Evolutionary conservation across 2,329 filamentous ascomycete species (phyloP).

Genomic region (Thermomyces lanuginosus): DNA sequence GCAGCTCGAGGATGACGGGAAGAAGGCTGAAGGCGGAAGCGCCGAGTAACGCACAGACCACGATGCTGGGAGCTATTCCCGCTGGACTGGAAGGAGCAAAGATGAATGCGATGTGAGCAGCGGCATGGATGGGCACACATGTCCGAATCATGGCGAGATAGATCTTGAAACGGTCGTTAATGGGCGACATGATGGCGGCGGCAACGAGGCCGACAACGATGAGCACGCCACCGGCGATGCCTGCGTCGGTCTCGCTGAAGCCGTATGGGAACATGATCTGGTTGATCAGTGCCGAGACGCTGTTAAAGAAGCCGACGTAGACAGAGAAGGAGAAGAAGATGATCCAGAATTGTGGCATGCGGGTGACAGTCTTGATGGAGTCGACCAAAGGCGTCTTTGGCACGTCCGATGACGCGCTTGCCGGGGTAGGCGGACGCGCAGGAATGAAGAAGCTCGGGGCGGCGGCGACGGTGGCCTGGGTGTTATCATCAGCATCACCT

Average conservation of each 20-base stretch:
- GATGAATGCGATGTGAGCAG: slow-evolving; percentile 60
- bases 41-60: slow-evolving; percentile 60
- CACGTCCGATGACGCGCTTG: slow-evolving; percentile 48
- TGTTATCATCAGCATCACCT: background rate
- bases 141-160: slow-evolving; percentile 59
- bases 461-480: slow-evolving; percentile 45
- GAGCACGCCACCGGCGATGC: slow-evolving; percentile 74
- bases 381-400: slow-evolving; percentile 36
- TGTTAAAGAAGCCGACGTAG: slow-evolving; percentile 91
- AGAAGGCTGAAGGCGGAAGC: slow-evolving; percentile 65
- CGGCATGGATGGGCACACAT: slow-evolving; percentile 55
- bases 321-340: slow-evolving; percentile 64
- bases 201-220: slow-evolving; percentile 74
- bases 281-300: slow-evolving; percentile 70
- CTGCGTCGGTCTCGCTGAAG: slow-evolving; percentile 68
- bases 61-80: slow-evolving; percentile 44
- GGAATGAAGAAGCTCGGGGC: slow-evolving; percentile 74
- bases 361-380: slow-evolving; percentile 39
- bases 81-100: slow-evolving; percentile 54
- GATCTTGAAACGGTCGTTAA: slow-evolving; percentile 70
- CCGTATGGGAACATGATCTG: slow-evolving; percentile 79
- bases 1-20: slow-evolving; percentile 69
- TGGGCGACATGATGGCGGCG: slow-evolving; percentile 59
- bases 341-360: slow-evolving; percentile 60
- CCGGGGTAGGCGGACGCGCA: slow-evolving; percentile 57